These are phyloP conservation scores for Umbelopsis isabellina DNA, from an alignment of 192 early-diverging fungal genomes.

Conservation along the genomic window DNA sequence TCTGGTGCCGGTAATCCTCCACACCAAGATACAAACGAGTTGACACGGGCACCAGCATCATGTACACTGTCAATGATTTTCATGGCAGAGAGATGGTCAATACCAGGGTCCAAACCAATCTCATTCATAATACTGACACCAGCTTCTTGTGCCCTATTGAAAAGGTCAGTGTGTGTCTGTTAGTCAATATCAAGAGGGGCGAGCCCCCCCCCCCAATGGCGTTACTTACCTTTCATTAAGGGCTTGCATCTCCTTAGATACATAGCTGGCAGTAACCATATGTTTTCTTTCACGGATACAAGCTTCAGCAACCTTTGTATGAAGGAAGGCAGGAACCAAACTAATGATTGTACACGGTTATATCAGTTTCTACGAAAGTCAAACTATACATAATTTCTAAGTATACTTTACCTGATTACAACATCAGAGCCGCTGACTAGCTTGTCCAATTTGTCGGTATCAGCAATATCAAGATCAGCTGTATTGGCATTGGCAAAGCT, in stretches of 20 bases:
- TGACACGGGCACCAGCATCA: slow-evolving; percentile 55
- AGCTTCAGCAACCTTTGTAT: slow-evolving; percentile 72
- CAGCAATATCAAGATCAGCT: slow-evolving; percentile 72
- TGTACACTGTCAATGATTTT: slow-evolving; percentile 92
- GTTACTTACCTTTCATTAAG: slow-evolving; percentile 64
- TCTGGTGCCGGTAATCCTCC: slow-evolving; percentile 95
- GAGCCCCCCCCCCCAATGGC: not conserved
- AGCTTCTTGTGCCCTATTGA: slow-evolving; percentile 68
- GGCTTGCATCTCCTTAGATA: slow-evolving; percentile 87
- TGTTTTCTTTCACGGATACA: slow-evolving; percentile 86
- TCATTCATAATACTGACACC: slow-evolving; percentile 94
- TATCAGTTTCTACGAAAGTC: too few relatives aligned
- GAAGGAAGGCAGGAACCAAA: slow-evolving; percentile 87
- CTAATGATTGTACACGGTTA: slow-evolving; percentile 46
- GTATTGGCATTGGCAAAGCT: slow-evolving; percentile 64
- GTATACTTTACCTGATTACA: slow-evolving; percentile 68
- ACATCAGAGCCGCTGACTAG: slow-evolving; percentile 80
- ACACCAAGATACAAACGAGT: slow-evolving; percentile 95
- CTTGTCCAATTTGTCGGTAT: slow-evolving; percentile 58
- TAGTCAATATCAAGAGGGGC: not conserved
- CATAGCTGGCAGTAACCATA: slow-evolving; percentile 96
- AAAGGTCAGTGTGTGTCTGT: not conserved
- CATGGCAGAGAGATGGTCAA: slow-evolving; percentile 97
- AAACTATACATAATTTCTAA: not conserved
- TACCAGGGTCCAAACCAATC: slow-evolving; percentile 97